Evolutionary conservation across 148 eudicot species (phyloP), one percentile per base, ranked within the genome.

Genomic region (Drosera capensis): DNA sequence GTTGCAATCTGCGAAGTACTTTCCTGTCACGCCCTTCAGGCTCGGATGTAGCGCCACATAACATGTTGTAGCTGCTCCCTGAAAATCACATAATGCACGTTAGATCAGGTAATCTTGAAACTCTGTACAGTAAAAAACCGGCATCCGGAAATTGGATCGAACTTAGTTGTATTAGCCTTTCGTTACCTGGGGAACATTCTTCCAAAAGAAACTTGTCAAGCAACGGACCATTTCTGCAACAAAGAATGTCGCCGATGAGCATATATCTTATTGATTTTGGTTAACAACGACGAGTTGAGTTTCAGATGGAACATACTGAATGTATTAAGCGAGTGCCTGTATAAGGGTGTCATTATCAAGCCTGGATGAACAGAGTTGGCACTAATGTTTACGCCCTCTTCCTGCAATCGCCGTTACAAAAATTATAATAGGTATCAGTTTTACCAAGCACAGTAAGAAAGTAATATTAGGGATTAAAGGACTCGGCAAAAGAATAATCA

Each of bases 331-430:
- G 80, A 72, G 53, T 87, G 62, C 46, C 59, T 58, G 60, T 79
- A 66, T 68, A 87, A 94, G 52, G 77, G 75, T 22, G 96, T 87
- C 90, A 74, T 79, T 37, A 87, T 87, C 22, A 87, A 37, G 45
- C 96, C 96, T 3, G 96, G 96, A 52, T 87, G 96, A 49, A 87
- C 65, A 5, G 86, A 77, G 64, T 87, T 87, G 20, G 65, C 96
- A 2, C 78, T 82, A 17, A 87, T 75, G 64, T 82, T 87, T 20
- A 64, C 90, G 20, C 86, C 86, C 56, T 87, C 94, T 39, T 59
- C 79, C 94, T 87, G 78, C 47, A 64, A 45, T 12, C 14, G 2
- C 21, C 8, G 8, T 41, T 5, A 19, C 7, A 2, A 36, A 52
- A 45, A 25, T 20, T 13, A 52, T 26, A 31, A 23, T 16, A 14